Evolutionary conservation across 306 rosid genomes (phyloP).

Genomic region (Ziziphus jujuba): DNA sequence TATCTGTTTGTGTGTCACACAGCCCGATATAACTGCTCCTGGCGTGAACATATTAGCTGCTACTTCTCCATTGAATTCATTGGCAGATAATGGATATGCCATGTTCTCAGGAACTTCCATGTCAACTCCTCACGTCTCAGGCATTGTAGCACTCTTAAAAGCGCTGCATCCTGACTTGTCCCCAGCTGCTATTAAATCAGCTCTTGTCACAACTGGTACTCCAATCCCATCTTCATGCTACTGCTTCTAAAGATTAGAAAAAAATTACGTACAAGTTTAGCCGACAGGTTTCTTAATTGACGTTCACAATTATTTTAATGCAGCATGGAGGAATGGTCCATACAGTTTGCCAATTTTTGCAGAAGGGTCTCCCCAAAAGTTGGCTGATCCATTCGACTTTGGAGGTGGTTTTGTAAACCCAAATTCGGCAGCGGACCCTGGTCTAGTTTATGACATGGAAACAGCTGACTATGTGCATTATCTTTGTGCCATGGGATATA

Average conservation of each 20-base stretch:
- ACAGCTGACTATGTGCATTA: constrained; percentile 35
- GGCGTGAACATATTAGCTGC: constrained; percentile 38
- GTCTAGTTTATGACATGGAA: constrained; percentile 50
- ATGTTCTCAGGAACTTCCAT: constrained; percentile 33
- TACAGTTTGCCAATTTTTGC: constrained; percentile 39
- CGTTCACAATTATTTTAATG: constrained; percentile 8
- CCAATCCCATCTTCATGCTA: not conserved
- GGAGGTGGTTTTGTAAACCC: constrained; percentile 59
- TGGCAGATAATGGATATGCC: constrained; percentile 17
- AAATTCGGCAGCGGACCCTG: constrained; percentile 47
- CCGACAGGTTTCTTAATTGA: too few relatives aligned
- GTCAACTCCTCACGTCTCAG: constrained; percentile 37
- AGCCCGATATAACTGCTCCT: constrained; percentile 41
- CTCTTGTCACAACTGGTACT: constrained; percentile 35
- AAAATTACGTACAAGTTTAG: not conserved
- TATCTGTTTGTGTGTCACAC: not conserved
- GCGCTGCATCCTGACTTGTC: constrained; percentile 34
- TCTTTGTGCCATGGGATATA: constrained; percentile 46
- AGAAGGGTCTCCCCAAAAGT: constrained; percentile 47
- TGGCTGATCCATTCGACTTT: constrained; percentile 46
- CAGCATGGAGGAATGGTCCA: constrained; percentile 44
- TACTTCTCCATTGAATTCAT: constrained; percentile 12
- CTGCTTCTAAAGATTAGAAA: not conserved
- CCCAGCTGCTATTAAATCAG: constrained; percentile 37
- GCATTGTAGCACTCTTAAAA: constrained; percentile 35